Base-by-base conservation (phyloP, 1,284 basidiomycete species). In the Fomitopsis betulina region DNA sequence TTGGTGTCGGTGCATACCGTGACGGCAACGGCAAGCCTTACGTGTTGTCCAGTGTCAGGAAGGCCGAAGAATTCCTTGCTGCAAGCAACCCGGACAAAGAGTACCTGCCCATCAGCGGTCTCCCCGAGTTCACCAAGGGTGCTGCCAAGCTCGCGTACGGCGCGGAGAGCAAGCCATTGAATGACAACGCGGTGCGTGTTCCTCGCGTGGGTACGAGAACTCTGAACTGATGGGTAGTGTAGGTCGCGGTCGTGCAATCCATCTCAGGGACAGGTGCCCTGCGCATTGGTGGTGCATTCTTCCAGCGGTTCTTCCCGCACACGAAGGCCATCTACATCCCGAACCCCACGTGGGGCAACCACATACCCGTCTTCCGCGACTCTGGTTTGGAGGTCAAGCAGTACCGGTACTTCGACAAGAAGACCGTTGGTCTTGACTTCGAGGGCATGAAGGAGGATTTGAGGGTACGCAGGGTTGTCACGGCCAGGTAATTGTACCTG, bases 211-310 rank as follows among this genome's bases (percentile, higher is more conserved):
- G 25, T 23, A 25, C 17, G 3, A 13, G 27, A 9, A 17, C 17
- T 15, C 7, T 8, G 23, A 47, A 27, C 17, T 47, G 13, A 47
- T 27, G 45, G 25, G 25, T 15, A 5, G 7, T 55, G 52, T 66
- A 96, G 94, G 81, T 97, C 68, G 89, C 97, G 43, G 85, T 93
- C 63, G 93, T 95, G 30, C 97, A 99, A 76, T 91, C 96, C 60
- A 97, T 99, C 74, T 98, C 96, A 30, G 97, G 97, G 37, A 99
- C 97, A 21, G 97, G 97, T 68, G 97, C 97, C 33, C 90, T 99
- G 62, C 87, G 97, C 64, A 95, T 99, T 75, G 96, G 94, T 59
- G 96, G 91, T 68, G 93, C 92, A 53, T 99, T 99, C 83, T 77
- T 99, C 57, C 87, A 87, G 21, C 87, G 91, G 53, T 93, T 94